Conservation (phyloP, 2,329 filamentous ascomycete species). For the Nemania abortiva region DNA sequence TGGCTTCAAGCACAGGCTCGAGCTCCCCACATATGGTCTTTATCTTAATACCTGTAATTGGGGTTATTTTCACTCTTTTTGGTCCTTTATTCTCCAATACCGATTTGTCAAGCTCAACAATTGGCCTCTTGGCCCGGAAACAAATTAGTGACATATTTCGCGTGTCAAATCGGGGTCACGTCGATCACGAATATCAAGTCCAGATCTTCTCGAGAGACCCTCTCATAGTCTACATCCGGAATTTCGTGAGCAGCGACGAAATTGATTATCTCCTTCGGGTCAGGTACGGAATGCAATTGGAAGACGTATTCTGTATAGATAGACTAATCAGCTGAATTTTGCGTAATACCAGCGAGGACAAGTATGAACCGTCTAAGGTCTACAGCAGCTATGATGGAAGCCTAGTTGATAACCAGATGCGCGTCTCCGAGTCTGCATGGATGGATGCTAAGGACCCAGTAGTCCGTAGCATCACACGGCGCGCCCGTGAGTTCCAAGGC, state of each 20-base stretch:
- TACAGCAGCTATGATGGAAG: conserved; percentile 24
- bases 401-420: conserved; percentile 13
- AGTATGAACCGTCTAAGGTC: conserved; percentile 25
- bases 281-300: conserved; percentile 11
- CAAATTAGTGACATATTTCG: neutral
- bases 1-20: conserved; percentile 2
- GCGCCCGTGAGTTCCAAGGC: conserved; percentile 26
- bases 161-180: neutral
- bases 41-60: conserved; percentile 13
- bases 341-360: conserved; percentile 15
- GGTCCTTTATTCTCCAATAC: neutral
- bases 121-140: neutral
- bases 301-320: neutral
- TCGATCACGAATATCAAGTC: conserved; percentile 2
- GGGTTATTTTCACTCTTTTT: conserved; percentile 6
- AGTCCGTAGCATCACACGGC: conserved; percentile 16
- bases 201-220: conserved; percentile 34
- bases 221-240: conserved; percentile 22
- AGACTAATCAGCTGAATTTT: neutral
- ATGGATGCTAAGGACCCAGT: conserved; percentile 15
- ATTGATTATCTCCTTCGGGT: conserved; percentile 22
- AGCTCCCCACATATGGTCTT: neutral
- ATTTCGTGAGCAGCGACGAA: conserved; percentile 30
- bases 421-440: conserved; percentile 25
- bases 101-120: neutral